Evolutionary conservation across 1,284 basidiomycete genomes (phyloP).

Genomic region (Bondarzewia mesenterica): DNA sequence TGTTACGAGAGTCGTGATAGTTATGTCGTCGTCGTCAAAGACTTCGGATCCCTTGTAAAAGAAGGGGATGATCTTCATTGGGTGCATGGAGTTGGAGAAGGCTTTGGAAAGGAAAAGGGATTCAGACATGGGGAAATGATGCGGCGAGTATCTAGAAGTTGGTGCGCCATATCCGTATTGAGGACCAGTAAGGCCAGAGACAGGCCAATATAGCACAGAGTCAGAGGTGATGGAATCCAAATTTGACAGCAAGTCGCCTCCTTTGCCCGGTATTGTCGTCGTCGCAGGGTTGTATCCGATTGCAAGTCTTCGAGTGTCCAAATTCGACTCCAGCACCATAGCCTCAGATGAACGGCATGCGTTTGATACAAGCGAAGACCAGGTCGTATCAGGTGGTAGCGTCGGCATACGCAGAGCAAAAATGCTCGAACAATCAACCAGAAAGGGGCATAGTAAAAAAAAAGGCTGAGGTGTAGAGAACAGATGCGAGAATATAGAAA

Average conservation of each 20-base stretch:
- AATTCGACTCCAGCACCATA: too few relatives aligned
- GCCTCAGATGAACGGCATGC: too few relatives aligned
- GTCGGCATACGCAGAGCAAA: neutral
- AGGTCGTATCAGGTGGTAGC: too few relatives aligned
- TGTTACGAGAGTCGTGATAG: slow-evolving; percentile 78
- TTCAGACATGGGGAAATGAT: slow-evolving; percentile 9
- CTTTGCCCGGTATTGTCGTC: too few relatives aligned
- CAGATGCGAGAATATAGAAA: neutral
- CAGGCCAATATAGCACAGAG: neutral
- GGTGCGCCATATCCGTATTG: too few relatives aligned
- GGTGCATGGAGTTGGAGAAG: slow-evolving; percentile 59
- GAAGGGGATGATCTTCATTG: slow-evolving; percentile 70
- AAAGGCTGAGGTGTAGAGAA: neutral
- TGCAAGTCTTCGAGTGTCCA: too few relatives aligned
- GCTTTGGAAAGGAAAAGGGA: slow-evolving; percentile 52
- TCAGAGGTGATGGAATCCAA: neutral
- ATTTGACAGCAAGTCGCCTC: neutral
- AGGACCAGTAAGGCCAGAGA: neutral
- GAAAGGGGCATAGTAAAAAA: neutral
- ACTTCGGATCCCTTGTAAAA: slow-evolving; percentile 57
- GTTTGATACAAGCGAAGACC: too few relatives aligned
- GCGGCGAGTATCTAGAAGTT: neutral
- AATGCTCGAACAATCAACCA: neutral
- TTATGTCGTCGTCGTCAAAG: slow-evolving; percentile 59
- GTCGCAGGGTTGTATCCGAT: too few relatives aligned